Base-by-base conservation (phyloP, 202 grass and related monocot species). In the Panicum hallii region DNA sequence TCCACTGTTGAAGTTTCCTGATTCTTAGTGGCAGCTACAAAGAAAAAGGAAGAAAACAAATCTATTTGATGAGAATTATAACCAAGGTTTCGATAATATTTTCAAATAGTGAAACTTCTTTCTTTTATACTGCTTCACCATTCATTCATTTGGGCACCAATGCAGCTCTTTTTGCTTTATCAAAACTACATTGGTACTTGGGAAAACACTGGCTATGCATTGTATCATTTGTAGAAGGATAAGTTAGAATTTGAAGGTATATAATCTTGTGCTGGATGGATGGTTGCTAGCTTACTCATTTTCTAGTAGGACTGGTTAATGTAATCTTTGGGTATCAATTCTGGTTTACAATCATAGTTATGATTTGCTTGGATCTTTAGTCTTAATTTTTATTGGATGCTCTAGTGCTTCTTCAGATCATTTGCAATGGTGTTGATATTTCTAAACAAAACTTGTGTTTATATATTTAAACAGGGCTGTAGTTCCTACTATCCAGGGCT, bases 401-500 rank as follows among this genome's bases (percentile, higher is more conserved):
- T 47, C 53, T 65, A 60, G 11, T 77, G 60, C 57, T 80, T 81
- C 34, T 71, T 47, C 15, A 32, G 23, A 64, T 80, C 40, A 72
- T 68, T 75, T 84, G 28, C 26, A 32, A 40, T 47, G 13, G 43
- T 69, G 52, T 83, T 83, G 62, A 48, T 47, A 70, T 77, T 56
- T 44, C 80, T 85, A 65, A 78, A 86, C 53, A 81, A 68, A 17
- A 61, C 17, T 70, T 82, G 46, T 79, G 14, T 90, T 54, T 84
- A 52, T 84, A 17, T 87, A 26, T 81, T 34, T 85, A 84, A 91
- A 95, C 97, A 99, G 97, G 97, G 93, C 97, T 90, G 90, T 99
- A 62, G 93, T 99, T 77, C 97, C 97, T 81, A 90, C 87, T 63
- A 94, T 99, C 89, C 97, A 99, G 87, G 97, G 97, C 54, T 99